Evolutionary conservation across 2,329 filamentous ascomycete genomes (phyloP), one percentile per base, ranked within the genome.

Genomic region (Nemania abortiva): DNA sequence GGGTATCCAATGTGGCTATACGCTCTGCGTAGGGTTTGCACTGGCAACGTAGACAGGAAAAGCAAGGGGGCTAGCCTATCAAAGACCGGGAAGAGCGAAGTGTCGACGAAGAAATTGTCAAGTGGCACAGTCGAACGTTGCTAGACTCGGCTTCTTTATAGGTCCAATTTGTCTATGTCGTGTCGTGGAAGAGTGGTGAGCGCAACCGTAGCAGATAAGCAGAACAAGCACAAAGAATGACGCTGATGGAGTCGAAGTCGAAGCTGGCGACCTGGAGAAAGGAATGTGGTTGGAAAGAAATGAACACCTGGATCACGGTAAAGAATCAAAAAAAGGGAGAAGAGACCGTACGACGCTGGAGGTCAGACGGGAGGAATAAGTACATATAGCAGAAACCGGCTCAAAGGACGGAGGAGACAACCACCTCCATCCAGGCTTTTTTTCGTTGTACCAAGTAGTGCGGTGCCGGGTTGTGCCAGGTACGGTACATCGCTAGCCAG

Each of bases 231-330:
- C 64, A 69, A 67, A 69, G 24, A 66, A 42, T 56, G 59, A 70
- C 61, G 37, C 27, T 47, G 63, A 68, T 63, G 68, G 59, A 70
- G 53, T 65, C 64, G 68, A 72, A 67, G 58, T 77, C 74, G 74
- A 75, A 73, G 70, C 74, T 78, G 75, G 75, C 75, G 73, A 78
- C 76, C 76, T 70, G 64, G 54, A 73, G 66, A 72, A 78, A 78
- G 73, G 76, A 76, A 76, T 74, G 76, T 73, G 69, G 70, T 63
- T 68, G 70, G 66, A 61, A 70, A 66, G 69, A 70, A 69, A 68
- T 66, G 39, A 67, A 65, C 68, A 72, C 47, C 63, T 69, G 65
- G 69, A 68, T 63, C 52, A 67, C 63, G 62, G 66, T 64, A 49
- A 56, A 61, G 45, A 59, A 70, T 47, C 52, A 34, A 70, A 70